These are phyloP conservation scores for Geotrichum phurueaensis DNA, from an alignment of 1,139 yeast genomes.

Conservation along the genomic window DNA sequence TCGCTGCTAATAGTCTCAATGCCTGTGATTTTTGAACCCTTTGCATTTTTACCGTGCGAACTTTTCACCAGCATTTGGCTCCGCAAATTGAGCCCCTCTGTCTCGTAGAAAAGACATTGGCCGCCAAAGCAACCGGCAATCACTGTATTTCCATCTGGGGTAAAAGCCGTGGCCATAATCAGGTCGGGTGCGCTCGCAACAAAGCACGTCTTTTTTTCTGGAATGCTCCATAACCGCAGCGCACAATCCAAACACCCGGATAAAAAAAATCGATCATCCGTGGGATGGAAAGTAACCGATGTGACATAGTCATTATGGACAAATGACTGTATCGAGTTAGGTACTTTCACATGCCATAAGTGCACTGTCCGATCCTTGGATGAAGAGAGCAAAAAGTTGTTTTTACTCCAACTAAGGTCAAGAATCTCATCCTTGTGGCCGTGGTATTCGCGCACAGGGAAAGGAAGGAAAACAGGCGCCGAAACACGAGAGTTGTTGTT, in stretches of 20 bases:
- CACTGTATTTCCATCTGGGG: slow-evolving; percentile 62
- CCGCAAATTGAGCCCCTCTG: slow-evolving; percentile 55
- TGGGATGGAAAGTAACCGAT: slow-evolving; percentile 73
- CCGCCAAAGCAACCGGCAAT: slow-evolving; percentile 84
- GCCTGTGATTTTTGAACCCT: slow-evolving; percentile 35
- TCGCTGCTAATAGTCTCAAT: slow-evolving; percentile 25
- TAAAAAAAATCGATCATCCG: slow-evolving; percentile 79
- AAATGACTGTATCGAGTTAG: slow-evolving; percentile 58
- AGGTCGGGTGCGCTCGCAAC: slow-evolving; percentile 41
- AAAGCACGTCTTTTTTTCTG: slow-evolving; percentile 61
- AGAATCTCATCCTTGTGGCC: slow-evolving; percentile 70
- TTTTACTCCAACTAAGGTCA: slow-evolving; percentile 82
- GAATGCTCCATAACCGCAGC: slow-evolving; percentile 76
- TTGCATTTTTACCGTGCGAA: slow-evolving; percentile 33
- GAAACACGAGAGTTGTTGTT: slow-evolving; percentile 26
- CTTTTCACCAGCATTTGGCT: slow-evolving; percentile 51
- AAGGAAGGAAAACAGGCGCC: slow-evolving; percentile 79
- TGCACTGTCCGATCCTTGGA: slow-evolving; percentile 82
- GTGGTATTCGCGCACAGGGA: slow-evolving; percentile 53
- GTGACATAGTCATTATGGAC: slow-evolving; percentile 78
- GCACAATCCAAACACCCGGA: slow-evolving; percentile 78
- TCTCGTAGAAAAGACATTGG: slow-evolving; percentile 53
- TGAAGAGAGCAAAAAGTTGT: slow-evolving; percentile 71
- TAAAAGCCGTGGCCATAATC: slow-evolving; percentile 63
- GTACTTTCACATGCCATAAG: slow-evolving; percentile 77